Base-by-base conservation (phyloP, 2,329 filamentous ascomycete genomes). In the Phaeophleospora eucalypticola region DNA sequence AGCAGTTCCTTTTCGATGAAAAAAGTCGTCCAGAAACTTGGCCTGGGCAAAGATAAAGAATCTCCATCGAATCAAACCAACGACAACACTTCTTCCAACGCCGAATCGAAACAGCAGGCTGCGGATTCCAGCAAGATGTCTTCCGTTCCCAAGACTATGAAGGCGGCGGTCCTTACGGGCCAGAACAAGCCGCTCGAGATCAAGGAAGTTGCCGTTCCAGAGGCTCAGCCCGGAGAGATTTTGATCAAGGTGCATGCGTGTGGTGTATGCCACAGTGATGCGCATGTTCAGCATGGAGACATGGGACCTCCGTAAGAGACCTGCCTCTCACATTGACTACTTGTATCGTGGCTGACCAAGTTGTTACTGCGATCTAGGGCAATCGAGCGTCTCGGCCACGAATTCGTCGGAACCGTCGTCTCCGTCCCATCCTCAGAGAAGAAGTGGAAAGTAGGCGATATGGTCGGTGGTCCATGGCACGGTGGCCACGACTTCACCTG, bases 191-290 rank as follows among this genome's bases (percentile, higher is more conserved):
- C 79, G 0, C 72, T 85, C 53, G 68, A 68, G 2, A 69, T 89
- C 52, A 76, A 81, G 53, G 78, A 87, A 2, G 60, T 83, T 3
- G 71, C 76, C 15, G 71, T 89, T 34, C 71, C 76, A 48, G 62
- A 71, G 27, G 83, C 84, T 1, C 67, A 73, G 4, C 62, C 71
- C 0, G 75, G 77, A 15, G 73, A 87, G 58, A 69, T 89, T 2
- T 76, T 89, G 19, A 75, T 87, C 65, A 88, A 88, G 64, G 78
- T 87, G 2, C 70, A 82, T 7, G 85, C 85, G 4, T 87, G 82
- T 56, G 86, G 86, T 36, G 78, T 90, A 40, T 89, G 86, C 65
- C 82, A 82, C 63, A 78, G 76, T 0, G 86, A 89, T 57, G 51
- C 68, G 16, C 44, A 84, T 65, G 87, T 78, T 1, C 70, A 74